Percentiles rank a stretch among this genome's conserved stretches.
These are phyloP conservation scores for Cryptococcus sp. DNA, from an alignment of 1,284 basidiomycete genomes.

Conservation along the genomic window DNA sequence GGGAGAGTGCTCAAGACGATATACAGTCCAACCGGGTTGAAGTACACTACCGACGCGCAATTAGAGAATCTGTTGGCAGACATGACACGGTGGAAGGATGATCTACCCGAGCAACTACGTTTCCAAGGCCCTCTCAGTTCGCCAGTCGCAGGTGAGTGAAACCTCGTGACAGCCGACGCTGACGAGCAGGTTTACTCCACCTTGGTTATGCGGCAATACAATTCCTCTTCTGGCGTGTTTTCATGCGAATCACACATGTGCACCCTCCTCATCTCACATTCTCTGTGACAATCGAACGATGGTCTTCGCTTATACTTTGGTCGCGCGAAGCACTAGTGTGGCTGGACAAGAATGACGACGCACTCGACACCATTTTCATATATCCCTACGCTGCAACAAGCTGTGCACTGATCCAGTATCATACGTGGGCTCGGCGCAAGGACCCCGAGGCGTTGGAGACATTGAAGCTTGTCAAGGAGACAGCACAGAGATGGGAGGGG, in stretches of 20 bases:
- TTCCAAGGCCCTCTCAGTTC: constrained; percentile 68
- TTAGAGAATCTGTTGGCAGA: constrained; percentile 69
- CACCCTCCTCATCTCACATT: constrained; percentile 84
- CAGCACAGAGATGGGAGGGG: constrained; percentile 78
- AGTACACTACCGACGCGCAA: constrained; percentile 74
- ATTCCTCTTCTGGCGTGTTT: constrained; percentile 77
- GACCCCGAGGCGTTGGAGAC: constrained; percentile 72
- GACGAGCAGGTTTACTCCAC: constrained; percentile 73
- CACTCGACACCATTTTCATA: constrained; percentile 83
- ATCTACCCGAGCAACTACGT: constrained; percentile 70
- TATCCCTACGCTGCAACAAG: constrained; percentile 86
- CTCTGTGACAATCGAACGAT: constrained; percentile 73
- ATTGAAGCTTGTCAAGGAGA: constrained; percentile 76
- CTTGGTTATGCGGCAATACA: constrained; percentile 81
- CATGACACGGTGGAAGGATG: constrained; percentile 73
- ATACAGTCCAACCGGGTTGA: constrained; percentile 77
- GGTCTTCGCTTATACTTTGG: constrained; percentile 70
- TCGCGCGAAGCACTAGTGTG: constrained; percentile 83
- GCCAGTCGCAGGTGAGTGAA: constrained; percentile 48
- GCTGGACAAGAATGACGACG: constrained; percentile 75
- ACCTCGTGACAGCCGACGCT: neutral
- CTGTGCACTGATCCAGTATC: constrained; percentile 89
- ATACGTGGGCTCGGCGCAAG: constrained; percentile 83
- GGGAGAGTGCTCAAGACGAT: constrained; percentile 88
- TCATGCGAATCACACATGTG: constrained; percentile 89